These are phyloP conservation scores for Corylus americana DNA, from an alignment of 306 rosid genomes.

Conservation along the genomic window DNA sequence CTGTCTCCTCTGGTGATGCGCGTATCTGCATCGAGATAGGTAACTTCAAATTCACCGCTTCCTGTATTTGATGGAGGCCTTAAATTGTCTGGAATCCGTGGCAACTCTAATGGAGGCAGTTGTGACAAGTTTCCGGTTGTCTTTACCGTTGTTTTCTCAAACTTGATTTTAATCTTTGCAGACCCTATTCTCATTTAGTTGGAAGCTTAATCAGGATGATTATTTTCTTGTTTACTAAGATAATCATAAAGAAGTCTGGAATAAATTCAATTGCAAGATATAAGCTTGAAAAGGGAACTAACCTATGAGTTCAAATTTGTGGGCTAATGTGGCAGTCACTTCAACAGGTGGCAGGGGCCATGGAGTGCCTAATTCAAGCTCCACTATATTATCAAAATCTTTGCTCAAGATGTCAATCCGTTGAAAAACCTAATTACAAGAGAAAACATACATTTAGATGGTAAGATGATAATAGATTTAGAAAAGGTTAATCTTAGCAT, in stretches of 20 bases:
- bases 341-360: conserved; percentile 84
- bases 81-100: conserved; percentile 74
- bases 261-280: not conserved
- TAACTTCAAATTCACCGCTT: conserved; percentile 85
- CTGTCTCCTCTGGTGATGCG: conserved; percentile 90
- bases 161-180: conserved; percentile 65
- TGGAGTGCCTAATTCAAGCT: conserved; percentile 81
- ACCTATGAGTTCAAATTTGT: conserved; percentile 92
- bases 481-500: not conserved
- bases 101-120: conserved; percentile 80
- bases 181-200: conserved; percentile 48
- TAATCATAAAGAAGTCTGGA: conserved; percentile 4
- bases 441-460: conserved; percentile 1
- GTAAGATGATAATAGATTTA: not conserved
- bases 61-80: conserved; percentile 75
- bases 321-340: conserved; percentile 86
- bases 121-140: conserved; percentile 78
- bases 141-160: conserved; percentile 84
- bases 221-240: conserved; percentile 10
- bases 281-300: conserved; percentile 24
- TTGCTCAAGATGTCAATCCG: conserved; percentile 79
- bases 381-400: conserved; percentile 90
- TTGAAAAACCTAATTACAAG: conserved; percentile 74
- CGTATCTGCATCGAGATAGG: conserved; percentile 65
- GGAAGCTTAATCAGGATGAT: conserved; percentile 1